Base-by-base conservation (phyloP, 352 stramenopile species). In the Globisporangium middletonii region DNA sequence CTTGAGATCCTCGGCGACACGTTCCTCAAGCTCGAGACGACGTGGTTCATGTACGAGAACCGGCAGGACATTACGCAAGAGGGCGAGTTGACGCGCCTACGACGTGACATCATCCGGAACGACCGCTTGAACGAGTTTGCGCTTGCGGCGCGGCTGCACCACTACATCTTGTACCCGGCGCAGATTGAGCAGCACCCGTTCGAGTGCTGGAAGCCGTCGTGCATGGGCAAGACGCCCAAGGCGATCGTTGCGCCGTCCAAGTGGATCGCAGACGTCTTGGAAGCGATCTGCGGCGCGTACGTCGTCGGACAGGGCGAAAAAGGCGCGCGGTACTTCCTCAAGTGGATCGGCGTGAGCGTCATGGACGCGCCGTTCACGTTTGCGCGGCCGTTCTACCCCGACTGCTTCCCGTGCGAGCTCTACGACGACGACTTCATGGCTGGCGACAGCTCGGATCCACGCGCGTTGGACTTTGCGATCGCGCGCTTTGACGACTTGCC, bases 31-130 rank as follows among this genome's bases (percentile, higher is more conserved):
- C 72, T 95, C 38, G 85, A 95, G 54, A 93, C 85, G 23, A 85
- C 79, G 30, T 93, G 85, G 85, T 91, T 83, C 50, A 80, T 95
- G 71, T 95, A 79, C 57, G 70, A 92, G 46, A 64, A 83, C 45
- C 78, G 81, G 0, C 72, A 72, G 41, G 83, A 95, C 57, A 80
- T 95, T 44, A 59, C 55, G 1, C 71, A 89, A 50, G 85, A 95
- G 67, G 85, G 85, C 13, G 62, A 78, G 38, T 59, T 95, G 55
- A 89, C 83, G 7, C 73, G 85, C 47, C 57, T 93, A 60, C 83
- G 85, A 26, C 72, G 81, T 16, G 85, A 95, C 42, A 93, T 95
- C 41, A 95, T 95, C 57, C 81, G 85, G 7, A 95, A 95, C 44
- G 85, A 93, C 27, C 73, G 85, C 35, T 67, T 95, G 27, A 89